Base-by-base conservation (phyloP, 129 eudicot species). In the Lonicera japonica region DNA sequence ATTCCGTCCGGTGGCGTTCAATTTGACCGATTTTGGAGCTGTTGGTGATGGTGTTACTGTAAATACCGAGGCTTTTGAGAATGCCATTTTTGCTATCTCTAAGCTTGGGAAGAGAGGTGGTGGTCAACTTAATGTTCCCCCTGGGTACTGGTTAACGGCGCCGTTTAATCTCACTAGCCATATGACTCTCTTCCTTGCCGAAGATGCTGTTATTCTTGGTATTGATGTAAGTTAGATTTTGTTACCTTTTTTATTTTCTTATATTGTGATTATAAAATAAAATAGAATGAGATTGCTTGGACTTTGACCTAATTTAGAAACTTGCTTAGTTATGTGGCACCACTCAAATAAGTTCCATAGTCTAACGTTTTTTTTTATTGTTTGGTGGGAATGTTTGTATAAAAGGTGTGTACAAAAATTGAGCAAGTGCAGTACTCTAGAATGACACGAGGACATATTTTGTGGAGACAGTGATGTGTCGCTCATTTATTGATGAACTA, bases 151-250 rank as follows among this genome's bases (percentile, higher is more conserved):
- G 99, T 64, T 94, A n/a, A 94, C 99, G 48, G 95, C 86, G 16
- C 99, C 99, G 45, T 94, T 94, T 75, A 94, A 94, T 82, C 75
- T 94, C 25, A 94, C 99, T 0, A 94, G 99, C 65, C 85, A 88
- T 64, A 80, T 94, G 82, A 94, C 99, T 38, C 75, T 94, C 36
- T 94, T 85, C 63, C 96, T 94, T 59, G 99, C 83, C 60, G 76
- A 88, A 55, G 87, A 75, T 61, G 89, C 96, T 73, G 95, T 85
- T 75, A 88, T 94, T 40, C 96, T 94, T 71, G 99, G 95, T 22
- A 57, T 83, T 40, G 87, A 94, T 81, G 99, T 88, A 56, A 88
- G 96, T 88, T 48, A 21, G 58, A n/a, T 8, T 63, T 22, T 25
- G 11, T 17, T 58, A 54, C 58, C 21, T 54, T 18, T 19, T 18